Base-by-base conservation (phyloP, 2,329 filamentous ascomycete species). In the Huntiella decipiens region DNA sequence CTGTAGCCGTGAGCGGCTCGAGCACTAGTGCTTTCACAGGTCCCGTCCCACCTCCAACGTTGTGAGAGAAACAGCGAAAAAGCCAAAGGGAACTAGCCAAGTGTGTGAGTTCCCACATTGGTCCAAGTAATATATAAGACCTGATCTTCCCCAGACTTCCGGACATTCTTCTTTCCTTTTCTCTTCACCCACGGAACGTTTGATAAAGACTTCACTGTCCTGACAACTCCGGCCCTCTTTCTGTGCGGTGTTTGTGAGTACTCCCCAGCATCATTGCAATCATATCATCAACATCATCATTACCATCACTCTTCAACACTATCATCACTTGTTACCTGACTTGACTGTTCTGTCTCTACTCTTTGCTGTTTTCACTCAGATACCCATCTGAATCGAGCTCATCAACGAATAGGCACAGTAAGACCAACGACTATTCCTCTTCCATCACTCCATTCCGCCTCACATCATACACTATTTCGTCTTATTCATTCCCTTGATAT, bases 171-270 rank as follows among this genome's bases (percentile, higher is more conserved):
- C 57, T 58, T 59, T 55, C 53, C 57, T 57, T 58, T 58, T 53
- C 54, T 56, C 60, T 55, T 61, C 61, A 68, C 66, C 66, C 65
- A 66, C 65, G 66, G 66, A 67, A 66, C 66, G 58, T 49, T 45
- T 43, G 47, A 49, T 45, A 12, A 49, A 45, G 47, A 49, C 47
- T 49, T 62, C 62, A 59, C 49, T 47, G 47, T 51, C 50, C 52
- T 52, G 49, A 53, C 51, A 43, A 40, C 43, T 46, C 49, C 50
- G 51, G 57, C 62, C 57, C 60, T 63, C 61, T 58, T 63, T 54
- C 56, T 66, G 66, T 70, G 67, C 61, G 64, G 65, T 67, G 51
- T 51, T 43, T 42, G 47, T 49, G 47, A 49, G 47, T 49, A 43
- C 36, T 45, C 15, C 42, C 47, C 53, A 55, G 55, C 59, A 54